Conservation (phyloP, 805 yeast species). For the Suhomyces sp. region DNA sequence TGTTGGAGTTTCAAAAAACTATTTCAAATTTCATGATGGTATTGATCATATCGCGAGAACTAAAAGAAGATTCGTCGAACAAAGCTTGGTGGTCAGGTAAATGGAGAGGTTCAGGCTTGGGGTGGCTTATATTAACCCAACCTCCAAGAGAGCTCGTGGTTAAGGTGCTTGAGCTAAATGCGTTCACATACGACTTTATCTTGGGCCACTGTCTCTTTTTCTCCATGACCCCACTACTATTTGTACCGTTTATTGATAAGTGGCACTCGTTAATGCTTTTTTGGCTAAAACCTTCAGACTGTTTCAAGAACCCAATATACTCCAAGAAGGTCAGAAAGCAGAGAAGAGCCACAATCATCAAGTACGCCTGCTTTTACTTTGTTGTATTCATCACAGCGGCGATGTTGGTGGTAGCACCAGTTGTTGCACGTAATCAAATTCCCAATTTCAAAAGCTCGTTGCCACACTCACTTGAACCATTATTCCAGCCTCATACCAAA, state of each 20-base stretch:
- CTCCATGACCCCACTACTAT: conserved; percentile 36
- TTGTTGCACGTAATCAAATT: conserved; percentile 27
- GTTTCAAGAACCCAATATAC: conserved; percentile 37
- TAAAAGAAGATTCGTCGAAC: conserved; percentile 39
- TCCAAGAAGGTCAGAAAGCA: conserved; percentile 37
- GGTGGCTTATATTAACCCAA: conserved; percentile 39
- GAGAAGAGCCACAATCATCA: conserved; percentile 27
- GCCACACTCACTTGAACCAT: conserved; percentile 7
- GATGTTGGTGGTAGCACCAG: conserved; percentile 46
- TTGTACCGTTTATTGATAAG: conserved; percentile 47
- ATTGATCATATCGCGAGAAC: conserved; percentile 39
- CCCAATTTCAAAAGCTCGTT: background rate
- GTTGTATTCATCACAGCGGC: conserved; percentile 15
- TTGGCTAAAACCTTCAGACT: conserved; percentile 45
- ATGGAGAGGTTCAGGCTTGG: conserved; percentile 42
- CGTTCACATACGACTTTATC: conserved; percentile 47
- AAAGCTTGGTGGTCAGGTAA: conserved; percentile 56
- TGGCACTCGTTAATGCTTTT: conserved; percentile 49
- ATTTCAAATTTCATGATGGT: conserved; percentile 31
- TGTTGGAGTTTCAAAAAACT: conserved; percentile 36
- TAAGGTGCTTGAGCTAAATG: conserved; percentile 43
- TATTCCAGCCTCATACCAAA: background rate
- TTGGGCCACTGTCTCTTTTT: conserved; percentile 43
- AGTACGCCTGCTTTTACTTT: conserved; percentile 48
- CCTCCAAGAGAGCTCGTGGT: conserved; percentile 47